phyloP scores from a whole-genome alignment of 306 rosid genomes.

The Leucaena leucocephala region DNA sequence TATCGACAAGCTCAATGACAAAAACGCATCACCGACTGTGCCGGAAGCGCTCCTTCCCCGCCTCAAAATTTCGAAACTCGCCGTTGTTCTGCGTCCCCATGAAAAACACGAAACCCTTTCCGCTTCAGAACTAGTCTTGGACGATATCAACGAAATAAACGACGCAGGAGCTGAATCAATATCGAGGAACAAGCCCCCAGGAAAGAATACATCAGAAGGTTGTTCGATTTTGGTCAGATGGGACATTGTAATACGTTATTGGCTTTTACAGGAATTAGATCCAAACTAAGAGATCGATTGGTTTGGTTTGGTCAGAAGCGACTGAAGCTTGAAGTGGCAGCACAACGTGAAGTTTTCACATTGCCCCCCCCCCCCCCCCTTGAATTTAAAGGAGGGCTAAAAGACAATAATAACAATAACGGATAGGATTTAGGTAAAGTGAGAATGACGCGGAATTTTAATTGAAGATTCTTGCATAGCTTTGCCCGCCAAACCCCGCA shows the following conservation, averaged over 20 bases:
- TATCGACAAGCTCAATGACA: constrained; percentile 76
- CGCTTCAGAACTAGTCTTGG: constrained; percentile 31
- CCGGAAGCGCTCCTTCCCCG: constrained; percentile 27
- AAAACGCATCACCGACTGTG: constrained; percentile 40
- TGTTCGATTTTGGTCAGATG: constrained; percentile 44
- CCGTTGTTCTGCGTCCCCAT: constrained; percentile 32
- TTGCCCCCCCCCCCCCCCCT: too few species aligned
- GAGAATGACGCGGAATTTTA: constrained; percentile 35
- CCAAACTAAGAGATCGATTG: constrained; percentile 11
- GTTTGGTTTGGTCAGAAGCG: constrained; percentile 5
- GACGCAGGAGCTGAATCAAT: constrained; percentile 54
- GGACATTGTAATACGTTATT: constrained; percentile 38
- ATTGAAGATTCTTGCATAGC: constrained; percentile 31
- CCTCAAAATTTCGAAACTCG: constrained; percentile 32
- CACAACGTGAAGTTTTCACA: constrained; percentile 31
- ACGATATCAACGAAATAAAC: constrained; percentile 45
- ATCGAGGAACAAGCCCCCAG: constrained; percentile 81
- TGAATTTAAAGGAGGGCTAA: neutral
- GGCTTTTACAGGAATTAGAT: neutral
- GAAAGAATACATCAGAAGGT: constrained; percentile 49
- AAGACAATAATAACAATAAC: constrained; percentile 2
- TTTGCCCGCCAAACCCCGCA: constrained; percentile 46
- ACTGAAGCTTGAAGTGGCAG: neutral
- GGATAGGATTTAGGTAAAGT: neutral
- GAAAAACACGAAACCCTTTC: constrained; percentile 35